Evolutionary conservation across 2,329 filamentous ascomycete species (phyloP), one percentile per base, ranked within the genome.

Genomic region (Aureobasidium mangrovei): DNA sequence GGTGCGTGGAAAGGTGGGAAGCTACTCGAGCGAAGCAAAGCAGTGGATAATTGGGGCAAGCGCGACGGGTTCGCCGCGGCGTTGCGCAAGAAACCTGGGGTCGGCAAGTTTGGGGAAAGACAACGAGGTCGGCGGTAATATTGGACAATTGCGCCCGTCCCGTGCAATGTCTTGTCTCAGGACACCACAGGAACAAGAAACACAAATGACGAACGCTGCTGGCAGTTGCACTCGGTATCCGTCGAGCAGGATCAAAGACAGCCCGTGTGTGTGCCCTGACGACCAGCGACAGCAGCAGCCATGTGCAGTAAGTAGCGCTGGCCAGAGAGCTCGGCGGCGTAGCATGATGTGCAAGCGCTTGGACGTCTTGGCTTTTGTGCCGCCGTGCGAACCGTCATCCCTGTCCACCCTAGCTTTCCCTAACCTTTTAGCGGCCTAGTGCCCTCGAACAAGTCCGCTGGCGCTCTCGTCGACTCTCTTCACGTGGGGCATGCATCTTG

Each of bases 311-410:
- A 31, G 29, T 44, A 38, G 48, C 10, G 32, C 10, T 7, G 32
- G 38, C 39, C 48, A 36, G 31, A 35, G 49, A 53, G 40, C 39
- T 42, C 48, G 38, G 48, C 48, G 48, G 39, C 48, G 39, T 53
- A 53, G 49, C 49, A 53, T 53, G 49, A 53, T 53, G 49, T 44
- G 40, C 49, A 53, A 53, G 49, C 49, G 40, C 49, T 53, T 44
- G 49, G 48, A 36, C 47, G 39, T 7, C 49, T 53, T 53, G 49
- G 48, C 40, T 12, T 12, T 38, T 44, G 49, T 43, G 40, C 49
- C 49, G 47, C 47, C 47, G 47, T 52, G 47, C 39, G 40, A 53
- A 53, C 49, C 49, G 49, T 39, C 33, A 53, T 53, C 49, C 49
- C 49, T 53, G 49, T 53, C 40, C 49, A 40, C 33, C 40, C 32